Base-by-base conservation (phyloP, 2,329 filamentous ascomycete species). In the Xylaria sp. region DNA sequence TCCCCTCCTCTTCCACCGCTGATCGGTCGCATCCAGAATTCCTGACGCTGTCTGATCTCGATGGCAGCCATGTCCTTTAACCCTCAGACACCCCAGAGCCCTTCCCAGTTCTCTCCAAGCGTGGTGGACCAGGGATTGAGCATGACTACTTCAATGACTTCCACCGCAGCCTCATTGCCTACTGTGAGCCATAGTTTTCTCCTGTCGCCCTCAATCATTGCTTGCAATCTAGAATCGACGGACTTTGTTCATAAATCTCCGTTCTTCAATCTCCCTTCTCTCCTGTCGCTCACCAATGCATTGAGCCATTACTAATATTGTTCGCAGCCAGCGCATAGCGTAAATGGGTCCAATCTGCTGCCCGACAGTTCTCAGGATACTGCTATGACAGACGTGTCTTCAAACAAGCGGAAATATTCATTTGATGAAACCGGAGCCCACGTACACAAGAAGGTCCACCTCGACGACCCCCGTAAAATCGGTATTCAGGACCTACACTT, bases 41-140 rank as follows among this genome's bases (percentile, higher is more conserved):
- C 31, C n/a, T 38, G 48, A 23, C 66, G 53, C 58, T 66, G 38
- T 63, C n/a, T 59, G 70, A 74, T 49, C 74, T 79, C 79, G 76
- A 80, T 78, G 76, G 78, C 80, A 82, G 86, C 80, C 80, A 90
- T 90, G 88, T 88, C 87, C 81, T 89, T 87, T 84, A 88, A 90
- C 79, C 88, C 88, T 75, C 88, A 88, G 76, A 90, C 88, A 74
- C 89, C 89, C 78, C 88, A 90, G 83, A 90, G 88, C 79, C 88
- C 88, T 77, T 89, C 87, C 77, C 86, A 89, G 78, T 83, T 85
- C 77, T 89, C 86, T 73, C 85, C 86, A 71, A 85, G 82, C 74
- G 86, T 83, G 73, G 85, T 82, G 77, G 86, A 87, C 75, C 81
- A 80, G 73, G 81, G 80, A 74, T 82, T 81, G 68, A 87, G 84